Percentiles rank a stretch among this genome's conserved stretches.
Conservation (phyloP, 1,139 yeast genomes). For the Candida neerlandica region DNA sequence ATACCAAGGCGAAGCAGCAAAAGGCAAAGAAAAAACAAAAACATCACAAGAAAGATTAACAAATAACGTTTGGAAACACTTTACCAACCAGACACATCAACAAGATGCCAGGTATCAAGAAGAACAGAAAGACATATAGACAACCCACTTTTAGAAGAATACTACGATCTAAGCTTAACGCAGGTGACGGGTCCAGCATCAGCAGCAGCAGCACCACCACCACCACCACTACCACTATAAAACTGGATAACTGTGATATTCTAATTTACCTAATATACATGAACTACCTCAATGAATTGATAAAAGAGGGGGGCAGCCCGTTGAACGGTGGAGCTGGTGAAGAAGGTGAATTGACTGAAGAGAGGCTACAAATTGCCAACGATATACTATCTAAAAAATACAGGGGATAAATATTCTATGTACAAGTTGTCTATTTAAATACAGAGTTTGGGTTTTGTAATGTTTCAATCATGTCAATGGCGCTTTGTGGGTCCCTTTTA, state of each 20-base stretch:
- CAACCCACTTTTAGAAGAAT: conserved; percentile 22
- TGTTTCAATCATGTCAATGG: conserved; percentile 63
- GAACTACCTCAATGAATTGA: conserved; percentile 44
- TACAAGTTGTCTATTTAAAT: conserved; percentile 21
- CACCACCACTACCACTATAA: conserved; percentile 16
- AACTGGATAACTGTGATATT: conserved; percentile 45
- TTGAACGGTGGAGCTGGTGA: conserved; percentile 11
- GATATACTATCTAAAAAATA: conserved; percentile 27
- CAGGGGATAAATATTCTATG: conserved; percentile 25
- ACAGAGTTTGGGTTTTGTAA: conserved; percentile 37
- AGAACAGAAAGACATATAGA: conserved; percentile 23
- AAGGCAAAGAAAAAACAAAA: neutral
- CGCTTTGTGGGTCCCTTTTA: conserved; percentile 79
- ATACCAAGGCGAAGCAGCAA: neutral
- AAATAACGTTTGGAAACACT: neutral
- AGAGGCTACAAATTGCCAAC: conserved; percentile 23
- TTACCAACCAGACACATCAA: neutral
- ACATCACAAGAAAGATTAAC: neutral
- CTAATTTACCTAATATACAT: conserved; percentile 52
- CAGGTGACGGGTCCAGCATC: conserved; percentile 1
- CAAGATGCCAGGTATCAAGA: conserved; percentile 11
- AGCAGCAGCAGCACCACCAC: neutral
- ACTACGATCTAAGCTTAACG: conserved; percentile 14
- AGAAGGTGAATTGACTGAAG: conserved; percentile 15
- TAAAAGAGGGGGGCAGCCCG: conserved; percentile 18